Evolutionary conservation across 2,329 filamentous ascomycete species (phyloP), one percentile per base, ranked within the genome.

Genomic region (Penicillium aurantiogriseum): DNA sequence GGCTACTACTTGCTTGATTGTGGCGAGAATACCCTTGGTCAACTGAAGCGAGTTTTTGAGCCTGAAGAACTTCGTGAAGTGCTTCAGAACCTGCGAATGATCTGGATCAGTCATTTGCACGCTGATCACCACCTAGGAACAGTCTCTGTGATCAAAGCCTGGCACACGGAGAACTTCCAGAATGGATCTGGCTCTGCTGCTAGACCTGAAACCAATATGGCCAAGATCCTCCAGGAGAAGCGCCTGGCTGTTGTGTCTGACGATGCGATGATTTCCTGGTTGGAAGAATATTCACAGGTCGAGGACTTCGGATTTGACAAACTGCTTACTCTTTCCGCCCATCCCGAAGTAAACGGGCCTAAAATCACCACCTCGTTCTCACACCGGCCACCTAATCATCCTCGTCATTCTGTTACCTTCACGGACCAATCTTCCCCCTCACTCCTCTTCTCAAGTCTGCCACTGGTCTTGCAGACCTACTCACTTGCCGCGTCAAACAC

Each of bases 101-200:
- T 99, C 61, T 96, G 91, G 86, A 94, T 99, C 75, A 96, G 91
- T 73, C 94, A 99, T 76, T 80, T 96, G 61, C 94, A 99, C 74
- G 94, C 94, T 5, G 94, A 99, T 76, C 94, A 99, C 75, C 94
- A 97, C 70, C 83, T 99, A 21, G 94, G 94, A 29, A 90, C 87
- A 1, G 81, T 85, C n/a, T 84, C 87, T 6, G 79, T 97, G n/a
- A 85, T 97, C 68, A 87, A 85, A 67, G 90, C 89, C 6, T 96
- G 92, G 90, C 86, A 90, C 63, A 67, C 79, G 54, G 81, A 86
- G 43, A 80, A 80, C 21, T 83, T 29, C 25, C 31, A 43, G 27
- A n/a, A 85, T 64, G 72, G 71, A 15, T 43, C 56, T 29, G 60
- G 63, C n/a, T 64, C 72, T 76, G 61, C 82, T 77, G 40, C 77